Evolutionary conservation across 148 eudicot species (phyloP).

Genomic region (Dysphania ambrosioides): DNA sequence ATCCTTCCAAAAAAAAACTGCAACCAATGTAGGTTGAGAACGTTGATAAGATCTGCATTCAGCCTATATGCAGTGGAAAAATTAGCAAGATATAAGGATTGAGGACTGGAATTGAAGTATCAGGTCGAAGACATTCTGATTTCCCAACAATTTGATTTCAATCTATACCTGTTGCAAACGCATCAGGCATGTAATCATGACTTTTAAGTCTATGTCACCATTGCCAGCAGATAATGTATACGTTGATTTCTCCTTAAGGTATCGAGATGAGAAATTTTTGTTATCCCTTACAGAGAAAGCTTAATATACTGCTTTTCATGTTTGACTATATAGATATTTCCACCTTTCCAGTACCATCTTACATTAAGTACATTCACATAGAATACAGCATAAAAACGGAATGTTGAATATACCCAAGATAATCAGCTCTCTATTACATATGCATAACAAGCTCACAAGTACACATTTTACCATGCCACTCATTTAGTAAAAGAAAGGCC

Average conservation of each 20-base stretch:
- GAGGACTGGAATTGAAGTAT: not conserved
- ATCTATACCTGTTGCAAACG: not conserved
- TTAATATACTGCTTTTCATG: not conserved
- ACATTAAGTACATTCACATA: not conserved
- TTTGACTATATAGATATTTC: not conserved
- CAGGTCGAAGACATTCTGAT: not conserved
- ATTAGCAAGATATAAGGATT: not conserved
- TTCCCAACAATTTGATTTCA: not conserved
- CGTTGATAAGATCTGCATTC: not conserved
- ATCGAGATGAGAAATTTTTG: not conserved
- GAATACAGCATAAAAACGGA: not conserved
- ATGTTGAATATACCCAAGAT: not conserved
- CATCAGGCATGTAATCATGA: not conserved
- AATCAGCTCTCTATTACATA: not conserved
- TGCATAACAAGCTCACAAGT: not conserved
- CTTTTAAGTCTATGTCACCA: not conserved
- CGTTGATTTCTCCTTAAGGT: not conserved
- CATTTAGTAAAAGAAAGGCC: not conserved
- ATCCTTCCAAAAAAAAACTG: too few relatives aligned
- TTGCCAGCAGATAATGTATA: not conserved
- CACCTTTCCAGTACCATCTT: not conserved
- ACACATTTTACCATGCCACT: not conserved
- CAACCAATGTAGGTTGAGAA: not conserved
- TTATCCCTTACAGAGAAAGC: not conserved
- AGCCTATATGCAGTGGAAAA: not conserved